These are phyloP conservation scores for Candida smagusa DNA, from an alignment of 1,139 yeast genomes.

Conservation along the genomic window DNA sequence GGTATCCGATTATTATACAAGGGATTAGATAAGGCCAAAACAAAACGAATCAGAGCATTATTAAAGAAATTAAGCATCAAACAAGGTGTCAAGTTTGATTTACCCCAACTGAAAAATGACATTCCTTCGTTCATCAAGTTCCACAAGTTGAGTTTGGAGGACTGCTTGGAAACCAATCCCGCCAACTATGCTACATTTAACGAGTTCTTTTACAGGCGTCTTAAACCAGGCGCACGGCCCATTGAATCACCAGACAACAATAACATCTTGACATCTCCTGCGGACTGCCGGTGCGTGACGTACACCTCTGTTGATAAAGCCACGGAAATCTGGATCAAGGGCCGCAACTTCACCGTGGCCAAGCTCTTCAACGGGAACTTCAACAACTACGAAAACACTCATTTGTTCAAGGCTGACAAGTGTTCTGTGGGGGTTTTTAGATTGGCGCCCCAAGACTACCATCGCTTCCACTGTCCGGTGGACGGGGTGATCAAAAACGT, in stretches of 20 bases:
- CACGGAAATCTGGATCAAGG: constrained; percentile 85
- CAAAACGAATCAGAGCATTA: constrained; percentile 53
- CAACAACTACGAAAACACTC: constrained; percentile 43
- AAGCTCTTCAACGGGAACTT: constrained; percentile 63
- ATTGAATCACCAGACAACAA: constrained; percentile 55
- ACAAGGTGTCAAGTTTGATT: constrained; percentile 84
- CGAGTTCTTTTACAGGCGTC: constrained; percentile 80
- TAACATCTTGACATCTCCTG: constrained; percentile 68
- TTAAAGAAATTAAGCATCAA: constrained; percentile 66
- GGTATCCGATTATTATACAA: constrained; percentile 84
- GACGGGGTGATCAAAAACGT: constrained; percentile 69
- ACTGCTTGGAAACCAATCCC: constrained; percentile 54
- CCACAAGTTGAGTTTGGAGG: constrained; percentile 70
- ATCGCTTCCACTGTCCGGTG: constrained; percentile 88
- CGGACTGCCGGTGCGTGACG: constrained; percentile 83
- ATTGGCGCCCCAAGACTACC: constrained; percentile 96
- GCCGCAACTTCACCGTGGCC: constrained; percentile 66
- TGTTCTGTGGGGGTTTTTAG: constrained; percentile 78
- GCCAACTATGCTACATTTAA: constrained; percentile 67
- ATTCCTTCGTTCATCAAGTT: constrained; percentile 79
- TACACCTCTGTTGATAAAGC: constrained; percentile 64
- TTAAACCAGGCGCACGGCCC: constrained; percentile 69
- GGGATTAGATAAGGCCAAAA: constrained; percentile 58
- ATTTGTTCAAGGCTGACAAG: constrained; percentile 32
- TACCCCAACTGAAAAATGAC: constrained; percentile 59